Evolutionary conservation across 495 filamentous ascomycete species (phyloP), one percentile per base, ranked within the genome.

Genomic region (Penicillium pulvis): DNA sequence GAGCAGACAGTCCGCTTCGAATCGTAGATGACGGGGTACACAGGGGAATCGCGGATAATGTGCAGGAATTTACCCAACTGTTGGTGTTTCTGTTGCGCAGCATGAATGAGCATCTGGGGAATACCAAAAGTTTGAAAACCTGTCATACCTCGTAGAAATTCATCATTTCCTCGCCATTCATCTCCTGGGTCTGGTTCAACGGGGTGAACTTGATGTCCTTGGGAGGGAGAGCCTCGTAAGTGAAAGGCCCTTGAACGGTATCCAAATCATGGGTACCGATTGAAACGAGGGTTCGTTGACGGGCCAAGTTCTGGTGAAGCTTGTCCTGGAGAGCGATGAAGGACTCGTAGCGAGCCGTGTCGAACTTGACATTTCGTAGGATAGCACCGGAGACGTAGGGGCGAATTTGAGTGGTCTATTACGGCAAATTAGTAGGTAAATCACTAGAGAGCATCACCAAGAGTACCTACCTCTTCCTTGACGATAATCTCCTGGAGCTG

Each of bases 291-390:
- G 94, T 96, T 58, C 94, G 82, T 72, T 97, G 89, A 52, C 94
- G 84, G 36, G 95, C 96, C 48, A 99, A 79, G 75, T 99, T 99
- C 70, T 92, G 89, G 74, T 99, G 94, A 16, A 99, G 86, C 78
- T 97, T 98, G 78, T 99, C 94, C 79, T 99, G 94, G 36, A 99
- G 82, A 39, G 86, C 83, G 71, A 99, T 99, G 90, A 99, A 98
- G 67, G 92, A 96, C 61, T 95, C 92, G 72, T 99, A 98, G 48
- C 87, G 82, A 56, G 85, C 90, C 74, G 92, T 81, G 52, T 90
- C 93, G 80, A 99, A 97, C 65, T 87, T 93, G 76, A 99, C 80
- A 69, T 89, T 88, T 46, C 95, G 86, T 41, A 99, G 79, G 54
- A 99, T 88, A 20, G 93, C 91, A 52, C 87, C 89, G 12, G 92